Evolutionary conservation across 2,329 filamentous ascomycete genomes (phyloP), one percentile per base, ranked within the genome.

Genomic region (Cladosporium sp.): DNA sequence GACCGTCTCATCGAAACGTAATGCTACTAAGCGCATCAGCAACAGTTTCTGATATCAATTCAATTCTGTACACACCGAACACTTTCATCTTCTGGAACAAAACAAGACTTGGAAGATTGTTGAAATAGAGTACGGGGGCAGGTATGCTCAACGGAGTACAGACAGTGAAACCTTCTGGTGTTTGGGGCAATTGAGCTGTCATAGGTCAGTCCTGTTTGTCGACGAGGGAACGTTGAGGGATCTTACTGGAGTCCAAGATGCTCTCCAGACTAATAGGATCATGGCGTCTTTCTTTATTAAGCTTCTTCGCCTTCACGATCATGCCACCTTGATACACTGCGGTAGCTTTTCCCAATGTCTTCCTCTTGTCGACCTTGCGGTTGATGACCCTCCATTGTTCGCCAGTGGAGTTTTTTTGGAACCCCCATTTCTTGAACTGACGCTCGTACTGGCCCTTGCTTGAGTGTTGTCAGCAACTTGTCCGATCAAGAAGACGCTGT

Each of bases 31-130:
- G 25, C 25, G 25, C 25, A 6, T 25, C 25, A 25, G 25, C 25
- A 25, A 25, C 6, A 25, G 25, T 25, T 25, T 25, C 25, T 25
- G 6, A 6, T 25, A 25, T 25, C 25, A 6, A 25, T 3, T 6
- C 25, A 25, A 25, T 6, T 25, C 6, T 25, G 25, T 25, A 25
- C 25, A 25, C 25, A 25, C 25, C 25, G 25, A 25, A 25, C 25
- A 25, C 25, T 25, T 25, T 25, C 30, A 51, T 19, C 19, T 51
- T 34, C 11, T 51, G 17, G 17, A 51, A 51, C 34, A 51, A 22
- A 34, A 22, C 30, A 6, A 51, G 49, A 51, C 49, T 38, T n/a
- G 49, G 49, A 5, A 51, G 49, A 39, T 51, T 51, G 49, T 39
- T 39, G 36, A 25, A 22, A 37, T 51, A 39, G 3, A 12, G 14